Conservation (phyloP, 306 rosid genomes). For the Corylus heterophylla region DNA sequence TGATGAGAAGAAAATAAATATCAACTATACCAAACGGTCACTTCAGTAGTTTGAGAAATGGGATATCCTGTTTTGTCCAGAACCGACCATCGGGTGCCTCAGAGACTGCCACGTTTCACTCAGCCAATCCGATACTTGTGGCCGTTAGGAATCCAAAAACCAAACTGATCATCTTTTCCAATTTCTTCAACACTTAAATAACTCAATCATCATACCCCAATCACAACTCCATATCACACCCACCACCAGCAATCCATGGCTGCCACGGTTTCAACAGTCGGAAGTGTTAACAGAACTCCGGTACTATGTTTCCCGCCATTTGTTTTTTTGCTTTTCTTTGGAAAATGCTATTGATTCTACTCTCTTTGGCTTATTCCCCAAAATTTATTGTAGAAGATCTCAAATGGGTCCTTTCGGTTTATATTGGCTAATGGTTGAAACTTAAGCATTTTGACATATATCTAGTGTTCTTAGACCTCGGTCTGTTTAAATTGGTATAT, state of each 20-base stretch:
- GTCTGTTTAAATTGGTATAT: too few species aligned
- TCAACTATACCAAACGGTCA: background rate
- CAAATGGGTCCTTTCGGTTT: background rate
- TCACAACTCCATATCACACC: background rate
- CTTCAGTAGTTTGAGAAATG: background rate
- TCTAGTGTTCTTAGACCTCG: too few species aligned
- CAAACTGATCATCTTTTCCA: slow-evolving; percentile 24
- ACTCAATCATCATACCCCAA: background rate
- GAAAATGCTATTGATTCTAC: background rate
- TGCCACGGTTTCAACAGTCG: slow-evolving; percentile 35
- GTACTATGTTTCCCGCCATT: slow-evolving; percentile 22
- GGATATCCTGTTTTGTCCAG: background rate
- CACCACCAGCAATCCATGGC: slow-evolving; percentile 31
- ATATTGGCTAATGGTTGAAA: too few species aligned
- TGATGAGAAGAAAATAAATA: background rate
- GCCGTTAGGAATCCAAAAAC: slow-evolving; percentile 39
- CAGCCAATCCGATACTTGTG: slow-evolving; percentile 55
- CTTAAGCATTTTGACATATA: too few species aligned
- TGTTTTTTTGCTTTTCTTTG: background rate
- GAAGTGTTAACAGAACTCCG: slow-evolving; percentile 29
- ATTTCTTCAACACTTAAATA: background rate
- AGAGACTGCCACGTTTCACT: slow-evolving; percentile 32
- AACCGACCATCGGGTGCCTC: slow-evolving; percentile 10
- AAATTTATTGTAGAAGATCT: background rate
- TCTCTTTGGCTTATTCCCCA: background rate